Evolutionary conservation across 2,329 filamentous ascomycete species (phyloP).

Genomic region (Beauveria bassiana): DNA sequence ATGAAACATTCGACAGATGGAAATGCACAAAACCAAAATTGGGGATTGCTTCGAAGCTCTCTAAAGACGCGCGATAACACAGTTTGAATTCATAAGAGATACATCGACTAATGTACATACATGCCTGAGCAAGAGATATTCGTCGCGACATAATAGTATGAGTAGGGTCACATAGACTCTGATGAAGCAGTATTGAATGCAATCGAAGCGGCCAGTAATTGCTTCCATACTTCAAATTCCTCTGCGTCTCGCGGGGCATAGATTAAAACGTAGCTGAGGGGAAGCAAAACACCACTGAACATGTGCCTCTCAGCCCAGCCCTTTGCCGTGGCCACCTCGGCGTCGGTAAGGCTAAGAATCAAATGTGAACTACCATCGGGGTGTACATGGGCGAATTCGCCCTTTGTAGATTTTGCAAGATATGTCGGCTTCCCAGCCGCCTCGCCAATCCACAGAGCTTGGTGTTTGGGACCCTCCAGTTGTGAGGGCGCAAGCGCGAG

Average conservation of each 20-base stretch:
- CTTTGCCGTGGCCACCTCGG: constrained; percentile 23
- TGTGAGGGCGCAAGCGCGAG: neutral
- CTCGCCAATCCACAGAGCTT: constrained; percentile 8
- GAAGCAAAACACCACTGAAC: constrained; percentile 19
- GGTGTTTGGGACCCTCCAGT: constrained; percentile 7
- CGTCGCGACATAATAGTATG: neutral
- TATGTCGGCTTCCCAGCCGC: constrained; percentile 3
- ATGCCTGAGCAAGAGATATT: neutral
- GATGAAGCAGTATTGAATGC: constrained; percentile 13
- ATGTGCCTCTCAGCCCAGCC: constrained; percentile 34
- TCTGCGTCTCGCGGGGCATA: constrained; percentile 31
- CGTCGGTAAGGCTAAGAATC: constrained; percentile 30
- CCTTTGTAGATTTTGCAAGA: constrained; percentile 12
- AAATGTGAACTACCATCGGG: constrained; percentile 31
- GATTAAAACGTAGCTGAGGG: constrained; percentile 30
- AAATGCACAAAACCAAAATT: too few relatives aligned
- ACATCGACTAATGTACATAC: neutral
- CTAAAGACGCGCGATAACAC: too few relatives aligned
- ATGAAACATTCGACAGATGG: too few relatives aligned
- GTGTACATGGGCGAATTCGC: constrained; percentile 32
- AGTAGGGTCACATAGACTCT: neutral
- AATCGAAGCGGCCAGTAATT: constrained; percentile 15
- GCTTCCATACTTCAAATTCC: constrained; percentile 25
- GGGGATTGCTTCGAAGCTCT: too few relatives aligned
- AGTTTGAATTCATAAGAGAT: too few relatives aligned